Percentiles rank a stretch among this genome's conserved stretches.
Conservation (phyloP, 768 basidiomycete genomes). For the Asterophora lycoperdoides region DNA sequence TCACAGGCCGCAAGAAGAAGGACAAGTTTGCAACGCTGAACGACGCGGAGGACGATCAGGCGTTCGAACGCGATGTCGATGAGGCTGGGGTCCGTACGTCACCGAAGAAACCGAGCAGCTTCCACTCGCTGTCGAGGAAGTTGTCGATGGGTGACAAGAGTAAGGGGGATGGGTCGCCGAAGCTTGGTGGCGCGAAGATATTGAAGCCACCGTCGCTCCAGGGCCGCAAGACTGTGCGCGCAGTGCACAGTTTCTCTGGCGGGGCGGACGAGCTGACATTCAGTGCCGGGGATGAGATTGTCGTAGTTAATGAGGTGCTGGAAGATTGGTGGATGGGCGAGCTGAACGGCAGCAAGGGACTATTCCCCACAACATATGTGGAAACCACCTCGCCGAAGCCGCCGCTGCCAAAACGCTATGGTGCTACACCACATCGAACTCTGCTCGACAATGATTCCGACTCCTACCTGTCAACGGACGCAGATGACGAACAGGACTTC, state of each 20-base stretch:
- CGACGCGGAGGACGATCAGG: slow-evolving; percentile 35
- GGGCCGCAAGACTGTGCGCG: slow-evolving; percentile 56
- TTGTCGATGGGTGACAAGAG: slow-evolving; percentile 31
- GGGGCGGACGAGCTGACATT: slow-evolving; percentile 78
- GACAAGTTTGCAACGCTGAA: slow-evolving; percentile 57
- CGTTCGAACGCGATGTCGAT: slow-evolving; percentile 25
- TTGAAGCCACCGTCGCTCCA: slow-evolving; percentile 48
- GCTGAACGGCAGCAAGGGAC: slow-evolving; percentile 60
- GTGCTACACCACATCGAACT: not conserved
- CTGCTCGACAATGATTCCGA: slow-evolving; percentile 13
- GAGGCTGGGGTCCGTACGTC: slow-evolving; percentile 16
- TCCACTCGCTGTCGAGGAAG: slow-evolving; percentile 25
- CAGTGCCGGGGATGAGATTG: slow-evolving; percentile 68
- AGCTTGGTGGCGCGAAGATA: slow-evolving; percentile 34
- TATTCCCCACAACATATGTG: slow-evolving; percentile 80
- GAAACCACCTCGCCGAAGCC: slow-evolving; percentile 42
- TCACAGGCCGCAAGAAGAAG: slow-evolving; percentile 51
- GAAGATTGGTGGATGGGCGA: slow-evolving; percentile 94
- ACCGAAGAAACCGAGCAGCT: slow-evolving; percentile 25
- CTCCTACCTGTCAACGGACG: slow-evolving; percentile 29
- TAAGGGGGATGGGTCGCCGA: slow-evolving; percentile 32
- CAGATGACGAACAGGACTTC: slow-evolving; percentile 48
- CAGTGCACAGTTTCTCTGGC: slow-evolving; percentile 70
- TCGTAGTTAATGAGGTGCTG: slow-evolving; percentile 73
- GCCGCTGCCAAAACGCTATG: slow-evolving; percentile 21